phyloP scores from a whole-genome alignment of 75 land plant species.

The Isoetes taiwanensis region DNA sequence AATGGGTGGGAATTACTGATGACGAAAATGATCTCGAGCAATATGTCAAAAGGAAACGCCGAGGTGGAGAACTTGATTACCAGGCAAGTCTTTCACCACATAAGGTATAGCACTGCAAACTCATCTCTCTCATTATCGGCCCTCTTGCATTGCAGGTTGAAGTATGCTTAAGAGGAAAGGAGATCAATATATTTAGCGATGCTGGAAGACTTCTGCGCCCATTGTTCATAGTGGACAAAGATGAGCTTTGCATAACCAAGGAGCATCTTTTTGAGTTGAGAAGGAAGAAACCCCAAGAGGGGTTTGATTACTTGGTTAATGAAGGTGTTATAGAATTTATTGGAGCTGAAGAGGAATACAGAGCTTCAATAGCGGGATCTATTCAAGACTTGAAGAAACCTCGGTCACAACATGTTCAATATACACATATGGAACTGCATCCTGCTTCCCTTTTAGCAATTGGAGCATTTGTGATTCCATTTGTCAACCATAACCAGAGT shows the following conservation, averaged over 20 bases:
- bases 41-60: no score
- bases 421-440: slow-evolving; percentile 75
- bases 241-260: slow-evolving; percentile 7
- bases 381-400: slow-evolving; percentile 24
- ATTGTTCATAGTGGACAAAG: slow-evolving; percentile 52
- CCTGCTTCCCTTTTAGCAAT: slow-evolving; percentile 63
- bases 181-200: slow-evolving; percentile 65
- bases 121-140: no score
- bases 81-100: no score
- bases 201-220: slow-evolving; percentile 84
- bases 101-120: no score
- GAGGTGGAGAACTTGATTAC: no score
- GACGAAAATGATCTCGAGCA: slow-evolving; percentile 20
- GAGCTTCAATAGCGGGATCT: slow-evolving; percentile 43
- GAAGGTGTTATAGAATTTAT: slow-evolving; percentile 56
- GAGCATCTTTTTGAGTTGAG: background rate
- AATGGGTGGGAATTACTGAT: slow-evolving; percentile 56
- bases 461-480: slow-evolving; percentile 75
- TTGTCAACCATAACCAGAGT: slow-evolving; percentile 77
- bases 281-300: slow-evolving; percentile 2
- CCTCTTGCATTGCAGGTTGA: slow-evolving; percentile 43
- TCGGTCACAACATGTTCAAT: slow-evolving; percentile 16
- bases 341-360: slow-evolving; percentile 85
- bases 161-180: slow-evolving; percentile 49
- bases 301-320: slow-evolving; percentile 24